Evolutionary conservation across 2,329 filamentous ascomycete genomes (phyloP).

Genomic region (Claviceps sp.): DNA sequence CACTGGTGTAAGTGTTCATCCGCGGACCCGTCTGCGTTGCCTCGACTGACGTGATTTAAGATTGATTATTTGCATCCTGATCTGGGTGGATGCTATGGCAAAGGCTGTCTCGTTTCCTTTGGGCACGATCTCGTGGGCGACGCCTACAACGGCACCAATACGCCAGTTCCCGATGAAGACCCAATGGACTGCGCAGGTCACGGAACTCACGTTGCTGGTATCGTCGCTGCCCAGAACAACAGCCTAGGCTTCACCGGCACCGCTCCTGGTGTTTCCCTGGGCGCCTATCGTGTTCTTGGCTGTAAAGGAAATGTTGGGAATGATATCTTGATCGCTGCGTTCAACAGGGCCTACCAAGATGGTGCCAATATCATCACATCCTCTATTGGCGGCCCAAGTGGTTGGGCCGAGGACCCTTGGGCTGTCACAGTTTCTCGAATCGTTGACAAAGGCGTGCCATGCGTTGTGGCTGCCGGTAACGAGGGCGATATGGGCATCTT

Average conservation of each 20-base stretch:
- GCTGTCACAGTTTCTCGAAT: slow-evolving; percentile 38
- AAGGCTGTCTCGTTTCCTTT: slow-evolving; percentile 41
- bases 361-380: slow-evolving; percentile 44
- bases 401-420: slow-evolving; percentile 40
- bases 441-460: slow-evolving; percentile 38
- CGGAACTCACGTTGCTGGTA: slow-evolving; percentile 49
- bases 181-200: slow-evolving; percentile 46
- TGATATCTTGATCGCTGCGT: slow-evolving; percentile 46
- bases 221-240: slow-evolving; percentile 44
- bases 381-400: slow-evolving; percentile 36
- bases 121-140: slow-evolving; percentile 48
- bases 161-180: slow-evolving; percentile 31
- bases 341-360: slow-evolving; percentile 46
- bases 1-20: slow-evolving; percentile 32
- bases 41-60: slow-evolving; percentile 13
- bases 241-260: slow-evolving; percentile 42
- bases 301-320: slow-evolving; percentile 35
- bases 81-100: slow-evolving; percentile 50
- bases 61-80: slow-evolving; percentile 51
- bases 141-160: slow-evolving; percentile 28
- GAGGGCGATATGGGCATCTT: slow-evolving; percentile 32
- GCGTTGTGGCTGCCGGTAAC: slow-evolving; percentile 40
- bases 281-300: slow-evolving; percentile 44
- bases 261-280: slow-evolving; percentile 41
- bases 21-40: too few species aligned